A percentile compares a stretch with the other conserved stretches of the same genome.
phyloP scores from a whole-genome alignment of 306 rosid species.

The Erythrophleum fordii region DNA sequence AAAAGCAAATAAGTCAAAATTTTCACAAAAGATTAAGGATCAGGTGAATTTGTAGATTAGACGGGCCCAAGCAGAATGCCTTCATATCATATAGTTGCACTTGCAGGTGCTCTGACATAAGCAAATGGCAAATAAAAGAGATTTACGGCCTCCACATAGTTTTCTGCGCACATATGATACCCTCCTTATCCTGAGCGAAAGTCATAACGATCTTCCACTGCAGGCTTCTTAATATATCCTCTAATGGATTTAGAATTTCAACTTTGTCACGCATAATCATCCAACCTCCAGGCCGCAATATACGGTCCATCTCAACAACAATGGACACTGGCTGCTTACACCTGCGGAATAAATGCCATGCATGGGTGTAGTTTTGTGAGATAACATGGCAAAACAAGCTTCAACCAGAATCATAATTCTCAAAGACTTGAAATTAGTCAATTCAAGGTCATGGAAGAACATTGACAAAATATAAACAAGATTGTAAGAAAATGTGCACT shows the following conservation, averaged over 20 bases:
- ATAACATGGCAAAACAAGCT: background rate
- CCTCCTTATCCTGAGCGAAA: slow-evolving; percentile 73
- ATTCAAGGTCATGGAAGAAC: slow-evolving; percentile 1
- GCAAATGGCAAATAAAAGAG: slow-evolving; percentile 10
- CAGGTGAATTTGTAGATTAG: slow-evolving; percentile 4
- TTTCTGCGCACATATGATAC: slow-evolving; percentile 86
- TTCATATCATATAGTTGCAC: slow-evolving; percentile 6
- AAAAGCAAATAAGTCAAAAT: background rate
- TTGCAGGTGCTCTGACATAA: slow-evolving; percentile 17
- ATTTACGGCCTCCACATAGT: slow-evolving; percentile 79
- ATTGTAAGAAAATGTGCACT: background rate
- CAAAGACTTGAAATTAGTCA: background rate
- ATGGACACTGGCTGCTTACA: slow-evolving; percentile 82
- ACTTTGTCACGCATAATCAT: slow-evolving; percentile 86
- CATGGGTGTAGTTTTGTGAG: background rate
- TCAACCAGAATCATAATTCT: background rate
- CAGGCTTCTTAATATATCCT: slow-evolving; percentile 73
- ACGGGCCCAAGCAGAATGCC: background rate
- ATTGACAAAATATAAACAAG: background rate
- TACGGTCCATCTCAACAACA: slow-evolving; percentile 94
- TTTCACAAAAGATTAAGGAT: background rate
- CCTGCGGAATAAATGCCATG: slow-evolving; percentile 50
- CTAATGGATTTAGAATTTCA: slow-evolving; percentile 74
- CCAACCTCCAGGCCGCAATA: slow-evolving; percentile 93
- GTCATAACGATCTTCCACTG: slow-evolving; percentile 87